Base-by-base conservation (phyloP, 2,329 filamentous ascomycete species). In the Trichoderma hamatum region DNA sequence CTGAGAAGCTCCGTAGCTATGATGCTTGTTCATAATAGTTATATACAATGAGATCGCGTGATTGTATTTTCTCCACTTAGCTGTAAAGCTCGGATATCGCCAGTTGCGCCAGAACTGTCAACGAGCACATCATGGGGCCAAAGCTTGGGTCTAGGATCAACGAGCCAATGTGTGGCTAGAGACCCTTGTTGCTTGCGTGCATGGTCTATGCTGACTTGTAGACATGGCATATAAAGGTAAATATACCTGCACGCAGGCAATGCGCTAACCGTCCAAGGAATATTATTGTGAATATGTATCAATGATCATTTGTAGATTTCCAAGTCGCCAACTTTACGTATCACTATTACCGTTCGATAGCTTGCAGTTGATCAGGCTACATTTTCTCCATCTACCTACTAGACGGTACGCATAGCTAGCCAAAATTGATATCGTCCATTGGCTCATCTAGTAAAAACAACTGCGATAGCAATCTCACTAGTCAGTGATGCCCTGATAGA, bases 101-200 rank as follows among this genome's bases (percentile, higher is more conserved):
- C 34, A 59, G 60, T 62, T 62, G 43, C 60, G 60, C 43, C 28
- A 62, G 60, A 62, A 46, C n/a, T 36, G 43, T 51, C 21, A 6
- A 46, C 43, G 28, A 62, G 60, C 60, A 62, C 60, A 62, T 51
- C 60, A 62, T 62, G 21, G 32, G 60, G 43, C 43, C 43, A 51
- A 62, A 51, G 60, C 60, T 62, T 43, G 10, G 30, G 43, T 36
- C 60, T 52, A 36, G 43, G 32, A 28, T 52, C 11, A 26, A 36
- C 14, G 43, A 21, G 30, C 43, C 59, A 62, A 51, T 51, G 36
- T 24, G 32, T 26, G 43, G 32, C 54, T 11, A 34, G 5, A 21
- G n/a, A 3, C 2, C 60, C 60, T 51, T 62, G 60, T n/a, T 52
- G 14, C 32, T 34, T n/a, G 43, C 34, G 49, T 13, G 9, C 60